Base-by-base conservation (phyloP, 371 early-diverging fungal species). In the Mucor racemosus region DNA sequence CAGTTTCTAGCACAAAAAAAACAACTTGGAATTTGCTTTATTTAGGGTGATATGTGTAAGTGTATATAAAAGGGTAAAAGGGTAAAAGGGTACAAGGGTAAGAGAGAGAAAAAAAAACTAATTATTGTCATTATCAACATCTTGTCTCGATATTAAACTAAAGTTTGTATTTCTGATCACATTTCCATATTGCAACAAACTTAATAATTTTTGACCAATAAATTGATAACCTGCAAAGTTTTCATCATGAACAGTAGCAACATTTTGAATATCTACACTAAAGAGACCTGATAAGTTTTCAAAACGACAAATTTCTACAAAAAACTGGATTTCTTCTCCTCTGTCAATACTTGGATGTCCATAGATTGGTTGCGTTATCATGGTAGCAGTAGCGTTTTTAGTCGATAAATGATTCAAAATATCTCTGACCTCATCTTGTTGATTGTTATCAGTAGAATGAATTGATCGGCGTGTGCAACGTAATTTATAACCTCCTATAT, bases 161-260 rank as follows among this genome's bases (percentile, higher is more conserved):
- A 68, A 68, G 36, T 68, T 68, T 17, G 64, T 64, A 42, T 64
- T 54, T 46, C 64, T 53, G 26, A 68, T 68, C 1, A 60, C 31
- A 38, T 68, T 59, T 17, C 79, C 76, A 42, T 88, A 66, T 55
- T 88, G 86, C 60, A 90, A 61, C 10, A 79, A 66, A n/a, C 84
- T 79, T 56, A 90, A 68, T 41, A 90, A 67, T 17, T 84, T 82
- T 70, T 96, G 90, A 73, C 95, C 95, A 48, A 97, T 69, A 66
- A 89, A 89, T 81, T 94, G 94, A 86, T 95, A 97, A 0, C 87
- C 86, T 93, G 95, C 94, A 44, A 90, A 85, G 71, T 94, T 92
- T 56, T 95, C 97, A 64, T 90, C 38, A 1, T 58, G 46, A 5
- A 9, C 26, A 50, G 26, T 26, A 50, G 50, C 50, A 10, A 59